Evolutionary conservation across 1,139 yeast genomes (phyloP).

Genomic region (Saccharomyces hybrid): DNA sequence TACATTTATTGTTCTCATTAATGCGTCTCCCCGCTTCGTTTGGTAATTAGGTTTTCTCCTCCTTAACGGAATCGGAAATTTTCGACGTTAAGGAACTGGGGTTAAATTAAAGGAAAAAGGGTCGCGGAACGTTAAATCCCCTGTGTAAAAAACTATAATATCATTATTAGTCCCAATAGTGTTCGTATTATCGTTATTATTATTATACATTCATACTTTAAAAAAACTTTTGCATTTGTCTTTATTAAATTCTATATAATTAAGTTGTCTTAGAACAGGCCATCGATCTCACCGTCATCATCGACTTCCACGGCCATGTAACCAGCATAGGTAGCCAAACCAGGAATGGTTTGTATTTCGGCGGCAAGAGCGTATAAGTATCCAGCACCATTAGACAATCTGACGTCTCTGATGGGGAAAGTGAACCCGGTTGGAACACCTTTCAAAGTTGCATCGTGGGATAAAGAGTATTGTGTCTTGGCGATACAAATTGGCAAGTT

Average conservation of each 20-base stretch:
- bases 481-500: slow-evolving; percentile 94
- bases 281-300: slow-evolving; percentile 90
- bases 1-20: neutral
- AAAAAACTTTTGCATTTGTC: neutral
- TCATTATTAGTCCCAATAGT: neutral
- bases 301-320: slow-evolving; percentile 95
- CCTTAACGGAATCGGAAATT: neutral
- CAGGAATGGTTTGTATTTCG: slow-evolving; percentile 96
- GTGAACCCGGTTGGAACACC: slow-evolving; percentile 94
- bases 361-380: slow-evolving; percentile 95
- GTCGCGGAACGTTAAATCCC: neutral
- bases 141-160: neutral
- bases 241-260: neutral
- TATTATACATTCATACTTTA: neutral
- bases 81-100: neutral
- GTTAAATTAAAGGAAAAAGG: neutral
- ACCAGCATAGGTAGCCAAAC: slow-evolving; percentile 93
- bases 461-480: slow-evolving; percentile 92
- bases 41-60: neutral
- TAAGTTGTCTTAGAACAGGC: slow-evolving; percentile 53
- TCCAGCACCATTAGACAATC: slow-evolving; percentile 95
- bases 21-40: neutral
- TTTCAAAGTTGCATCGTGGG: slow-evolving; percentile 88
- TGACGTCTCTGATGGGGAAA: slow-evolving; percentile 90
- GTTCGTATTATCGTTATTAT: neutral